These are phyloP conservation scores for Balakata baccata DNA, from an alignment of 345 rosid species.

Conservation along the genomic window DNA sequence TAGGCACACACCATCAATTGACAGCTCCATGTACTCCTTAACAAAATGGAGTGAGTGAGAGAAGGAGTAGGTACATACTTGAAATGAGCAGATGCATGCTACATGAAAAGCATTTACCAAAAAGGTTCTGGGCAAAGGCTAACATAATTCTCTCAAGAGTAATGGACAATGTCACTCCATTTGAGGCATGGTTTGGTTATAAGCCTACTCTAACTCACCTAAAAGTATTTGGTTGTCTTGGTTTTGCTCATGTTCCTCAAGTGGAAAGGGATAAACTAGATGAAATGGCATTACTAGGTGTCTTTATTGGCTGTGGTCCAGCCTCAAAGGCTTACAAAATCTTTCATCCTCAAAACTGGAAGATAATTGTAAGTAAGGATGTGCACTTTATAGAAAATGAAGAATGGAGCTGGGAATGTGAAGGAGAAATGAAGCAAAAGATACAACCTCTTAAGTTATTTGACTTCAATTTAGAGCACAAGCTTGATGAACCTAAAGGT, in stretches of 20 bases:
- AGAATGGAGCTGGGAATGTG: neutral
- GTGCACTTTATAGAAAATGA: neutral
- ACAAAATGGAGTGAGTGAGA: neutral
- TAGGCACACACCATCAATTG: constrained; percentile 7
- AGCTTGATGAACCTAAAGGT: too few species aligned
- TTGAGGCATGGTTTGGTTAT: neutral
- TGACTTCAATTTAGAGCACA: too few species aligned
- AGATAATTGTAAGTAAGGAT: neutral
- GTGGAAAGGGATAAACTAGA: neutral
- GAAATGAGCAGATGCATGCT: neutral
- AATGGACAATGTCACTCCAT: neutral
- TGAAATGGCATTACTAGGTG: neutral
- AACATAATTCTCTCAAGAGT: neutral
- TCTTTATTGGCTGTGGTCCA: neutral
- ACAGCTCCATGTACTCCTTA: neutral
- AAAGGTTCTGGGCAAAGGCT: neutral
- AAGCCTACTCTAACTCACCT: neutral
- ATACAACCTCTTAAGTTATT: too few species aligned
- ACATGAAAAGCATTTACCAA: neutral
- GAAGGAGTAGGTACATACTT: neutral
- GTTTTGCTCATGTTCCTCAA: neutral
- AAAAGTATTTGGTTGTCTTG: neutral
- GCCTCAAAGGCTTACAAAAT: neutral
- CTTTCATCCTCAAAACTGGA: neutral
- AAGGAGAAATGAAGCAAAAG: neutral